A percentile compares a stretch with the other conserved stretches of the same genome.
Evolutionary conservation across 495 filamentous ascomycete species (phyloP).

Genomic region (Annulohypoxylon maeteangense): DNA sequence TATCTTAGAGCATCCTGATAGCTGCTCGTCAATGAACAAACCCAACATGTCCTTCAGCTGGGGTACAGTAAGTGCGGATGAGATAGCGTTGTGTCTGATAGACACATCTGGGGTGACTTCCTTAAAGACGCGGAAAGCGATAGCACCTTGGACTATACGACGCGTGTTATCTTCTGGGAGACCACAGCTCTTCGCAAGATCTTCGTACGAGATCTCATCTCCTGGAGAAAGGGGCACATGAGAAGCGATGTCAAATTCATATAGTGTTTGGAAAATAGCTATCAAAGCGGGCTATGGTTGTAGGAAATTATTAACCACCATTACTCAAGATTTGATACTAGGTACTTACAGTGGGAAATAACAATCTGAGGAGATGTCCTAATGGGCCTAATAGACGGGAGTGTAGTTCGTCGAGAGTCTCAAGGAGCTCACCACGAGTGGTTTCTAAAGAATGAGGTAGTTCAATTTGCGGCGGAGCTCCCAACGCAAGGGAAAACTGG

Average conservation of each 20-base stretch:
- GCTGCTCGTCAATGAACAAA: constrained; percentile 54
- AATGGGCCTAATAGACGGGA: constrained; percentile 36
- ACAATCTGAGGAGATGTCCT: constrained; percentile 20
- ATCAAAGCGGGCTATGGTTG: constrained; percentile 20
- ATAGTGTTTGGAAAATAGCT: constrained; percentile 30
- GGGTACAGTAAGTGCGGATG: constrained; percentile 43
- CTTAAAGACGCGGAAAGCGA: constrained; percentile 59
- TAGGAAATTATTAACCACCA: constrained; percentile 4
- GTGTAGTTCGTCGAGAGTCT: constrained; percentile 40
- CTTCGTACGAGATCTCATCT: constrained; percentile 46
- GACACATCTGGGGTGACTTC: constrained; percentile 56
- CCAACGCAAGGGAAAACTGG: constrained; percentile 39
- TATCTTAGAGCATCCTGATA: constrained; percentile 40
- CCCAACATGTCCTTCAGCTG: constrained; percentile 51
- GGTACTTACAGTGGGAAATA: constrained; percentile 29
- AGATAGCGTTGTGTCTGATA: constrained; percentile 53
- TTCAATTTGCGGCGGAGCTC: constrained; percentile 17
- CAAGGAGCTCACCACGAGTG: constrained; percentile 32
- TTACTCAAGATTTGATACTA: background rate
- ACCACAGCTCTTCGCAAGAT: constrained; percentile 48
- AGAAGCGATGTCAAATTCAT: constrained; percentile 35
- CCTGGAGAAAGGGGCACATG: constrained; percentile 31
- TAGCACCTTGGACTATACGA: constrained; percentile 59
- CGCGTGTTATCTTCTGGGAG: constrained; percentile 49
- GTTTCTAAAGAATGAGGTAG: constrained; percentile 24